phyloP scores from a whole-genome alignment of 176 grass and related monocot genomes.

The Bothriochloa decipiens region DNA sequence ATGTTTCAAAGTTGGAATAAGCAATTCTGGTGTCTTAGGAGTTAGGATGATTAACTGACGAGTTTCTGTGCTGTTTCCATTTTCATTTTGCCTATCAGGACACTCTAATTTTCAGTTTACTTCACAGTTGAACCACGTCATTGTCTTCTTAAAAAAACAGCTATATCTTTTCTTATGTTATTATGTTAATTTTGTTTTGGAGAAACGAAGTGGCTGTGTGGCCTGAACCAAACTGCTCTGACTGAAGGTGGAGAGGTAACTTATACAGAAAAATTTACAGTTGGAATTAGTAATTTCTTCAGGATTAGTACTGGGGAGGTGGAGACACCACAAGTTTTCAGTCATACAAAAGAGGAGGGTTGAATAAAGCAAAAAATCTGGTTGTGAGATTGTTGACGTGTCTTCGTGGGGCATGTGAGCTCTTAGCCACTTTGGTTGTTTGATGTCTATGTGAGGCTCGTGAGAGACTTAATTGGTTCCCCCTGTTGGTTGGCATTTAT shows the following conservation, averaged over 20 bases:
- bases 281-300: background rate
- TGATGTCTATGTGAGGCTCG: slow-evolving; percentile 52
- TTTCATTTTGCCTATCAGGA: no score
- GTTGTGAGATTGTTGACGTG: slow-evolving; percentile 35
- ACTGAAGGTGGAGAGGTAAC: background rate
- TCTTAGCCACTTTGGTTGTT: slow-evolving; percentile 40
- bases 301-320: background rate
- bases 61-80: no score
- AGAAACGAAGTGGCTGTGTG: background rate
- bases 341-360: background rate
- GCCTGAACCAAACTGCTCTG: background rate
- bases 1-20: no score
- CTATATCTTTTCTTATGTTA: no score
- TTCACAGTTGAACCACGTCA: no score
- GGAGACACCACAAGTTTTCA: slow-evolving; percentile 11
- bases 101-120: no score
- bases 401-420: background rate
- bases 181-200: no score
- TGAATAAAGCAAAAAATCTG: slow-evolving; percentile 10
- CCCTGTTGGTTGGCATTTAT: slow-evolving; percentile 46
- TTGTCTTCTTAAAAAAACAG: no score
- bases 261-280: background rate
- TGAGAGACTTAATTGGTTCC: slow-evolving; percentile 50
- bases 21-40: no score
- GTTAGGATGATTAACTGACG: no score